Percentiles rank a stretch among this genome's conserved stretches.
phyloP scores from a whole-genome alignment of 2,329 filamentous ascomycete species.

The Cladosporium sp. region DNA sequence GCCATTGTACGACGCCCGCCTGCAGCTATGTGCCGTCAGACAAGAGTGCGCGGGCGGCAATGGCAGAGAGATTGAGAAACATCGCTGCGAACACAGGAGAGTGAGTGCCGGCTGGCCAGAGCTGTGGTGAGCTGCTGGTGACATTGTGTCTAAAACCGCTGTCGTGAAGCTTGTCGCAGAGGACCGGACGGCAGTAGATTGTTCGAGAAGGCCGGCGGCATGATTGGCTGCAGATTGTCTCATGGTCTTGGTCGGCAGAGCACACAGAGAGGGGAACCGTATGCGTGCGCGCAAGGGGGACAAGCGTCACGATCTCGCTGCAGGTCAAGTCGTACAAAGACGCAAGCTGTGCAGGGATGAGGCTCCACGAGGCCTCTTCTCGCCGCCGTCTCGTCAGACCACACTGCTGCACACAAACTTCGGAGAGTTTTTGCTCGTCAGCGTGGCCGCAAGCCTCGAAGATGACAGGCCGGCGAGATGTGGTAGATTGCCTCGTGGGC shows the following conservation, averaged over 20 bases:
- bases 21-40: conserved; percentile 16
- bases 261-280: conserved; percentile 17
- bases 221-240: conserved; percentile 15
- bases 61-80: neutral
- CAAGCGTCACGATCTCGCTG: conserved; percentile 25
- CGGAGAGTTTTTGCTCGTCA: conserved; percentile 17
- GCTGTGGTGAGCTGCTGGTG: conserved; percentile 7
- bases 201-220: conserved; percentile 4
- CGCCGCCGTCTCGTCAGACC: conserved; percentile 10
- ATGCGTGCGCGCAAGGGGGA: conserved; percentile 13
- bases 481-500: conserved; percentile 5
- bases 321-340: conserved; percentile 24
- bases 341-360: conserved; percentile 19
- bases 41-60: conserved; percentile 9
- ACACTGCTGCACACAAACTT: conserved; percentile 11
- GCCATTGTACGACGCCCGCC: conserved; percentile 18
- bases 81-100: conserved; percentile 12
- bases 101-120: neutral
- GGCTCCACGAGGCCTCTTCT: conserved; percentile 20
- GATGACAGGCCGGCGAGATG: conserved; percentile 4
- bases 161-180: conserved; percentile 10
- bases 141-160: conserved; percentile 18
- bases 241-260: conserved; percentile 8
- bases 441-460: neutral
- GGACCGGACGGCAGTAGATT: neutral